phyloP scores from a whole-genome alignment of 176 grass and related monocot species.

The Thalia dealbata region DNA sequence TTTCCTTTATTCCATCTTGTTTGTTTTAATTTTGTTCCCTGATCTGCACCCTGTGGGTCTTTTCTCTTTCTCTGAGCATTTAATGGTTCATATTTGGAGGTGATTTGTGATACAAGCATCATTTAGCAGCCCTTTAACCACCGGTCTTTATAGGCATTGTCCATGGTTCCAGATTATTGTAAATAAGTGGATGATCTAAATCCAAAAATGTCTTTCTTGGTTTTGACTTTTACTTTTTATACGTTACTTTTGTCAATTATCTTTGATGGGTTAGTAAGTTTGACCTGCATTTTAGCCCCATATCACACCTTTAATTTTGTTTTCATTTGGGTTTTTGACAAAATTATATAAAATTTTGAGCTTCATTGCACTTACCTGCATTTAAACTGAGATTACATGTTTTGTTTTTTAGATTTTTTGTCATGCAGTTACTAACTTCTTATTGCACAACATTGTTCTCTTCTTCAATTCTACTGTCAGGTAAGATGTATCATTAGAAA shows the following conservation, averaged over 20 bases:
- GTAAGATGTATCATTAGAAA: slow-evolving; percentile 97
- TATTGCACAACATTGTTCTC: not conserved
- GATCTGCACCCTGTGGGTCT: not conserved
- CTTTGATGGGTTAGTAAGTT: too few species aligned
- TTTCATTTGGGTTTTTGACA: not conserved
- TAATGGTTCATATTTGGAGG: not conserved
- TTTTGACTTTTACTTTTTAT: not conserved
- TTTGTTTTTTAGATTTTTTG: not conserved
- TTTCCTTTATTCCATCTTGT: not conserved
- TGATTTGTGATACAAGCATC: not conserved
- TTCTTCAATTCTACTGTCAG: slow-evolving; percentile 35
- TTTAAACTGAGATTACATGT: not conserved
- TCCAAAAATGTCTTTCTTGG: not conserved
- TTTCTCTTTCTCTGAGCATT: not conserved
- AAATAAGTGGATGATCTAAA: not conserved
- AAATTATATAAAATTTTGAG: not conserved
- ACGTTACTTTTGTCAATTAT: not conserved
- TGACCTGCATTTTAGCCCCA: too few species aligned
- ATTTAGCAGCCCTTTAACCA: not conserved
- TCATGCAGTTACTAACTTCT: not conserved
- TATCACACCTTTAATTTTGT: not conserved
- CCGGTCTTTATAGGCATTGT: not conserved
- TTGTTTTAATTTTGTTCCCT: not conserved
- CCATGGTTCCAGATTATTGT: not conserved
- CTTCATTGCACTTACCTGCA: not conserved